A percentile compares a stretch with the other conserved stretches of the same genome.
These are phyloP conservation scores for Penicillium parvum DNA, from an alignment of 495 filamentous ascomycete genomes.

Conservation along the genomic window DNA sequence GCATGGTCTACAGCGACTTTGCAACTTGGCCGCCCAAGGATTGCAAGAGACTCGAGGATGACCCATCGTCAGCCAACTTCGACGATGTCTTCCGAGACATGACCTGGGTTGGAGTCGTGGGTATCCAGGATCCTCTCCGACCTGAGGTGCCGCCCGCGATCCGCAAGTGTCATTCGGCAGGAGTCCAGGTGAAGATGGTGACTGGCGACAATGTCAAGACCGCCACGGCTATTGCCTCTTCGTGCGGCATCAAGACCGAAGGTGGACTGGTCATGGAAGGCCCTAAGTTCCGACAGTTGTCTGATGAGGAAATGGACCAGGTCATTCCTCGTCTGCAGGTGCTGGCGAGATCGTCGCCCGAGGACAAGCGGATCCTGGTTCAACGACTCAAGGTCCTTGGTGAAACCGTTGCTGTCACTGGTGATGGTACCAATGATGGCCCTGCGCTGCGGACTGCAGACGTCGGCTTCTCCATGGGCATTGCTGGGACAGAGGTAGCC, in stretches of 20 bases:
- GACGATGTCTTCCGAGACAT: slow-evolving; percentile 54
- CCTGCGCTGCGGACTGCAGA: slow-evolving; percentile 82
- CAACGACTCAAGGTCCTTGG: slow-evolving; percentile 66
- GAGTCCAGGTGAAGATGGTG: slow-evolving; percentile 86
- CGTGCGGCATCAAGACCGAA: slow-evolving; percentile 79
- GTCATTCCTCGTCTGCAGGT: slow-evolving; percentile 75
- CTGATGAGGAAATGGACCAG: slow-evolving; percentile 63
- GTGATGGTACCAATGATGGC: slow-evolving; percentile 87
- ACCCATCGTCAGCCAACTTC: slow-evolving; percentile 49
- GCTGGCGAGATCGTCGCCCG: slow-evolving; percentile 79
- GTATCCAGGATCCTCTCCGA: slow-evolving; percentile 64
- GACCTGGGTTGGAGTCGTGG: slow-evolving; percentile 59
- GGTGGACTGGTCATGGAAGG: slow-evolving; percentile 78
- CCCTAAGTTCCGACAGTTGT: slow-evolving; percentile 74
- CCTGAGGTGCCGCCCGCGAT: slow-evolving; percentile 76
- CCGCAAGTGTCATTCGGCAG: slow-evolving; percentile 65
- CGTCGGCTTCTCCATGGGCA: slow-evolving; percentile 91
- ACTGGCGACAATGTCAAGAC: slow-evolving; percentile 81
- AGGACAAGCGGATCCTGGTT: slow-evolving; percentile 81
- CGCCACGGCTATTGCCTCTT: slow-evolving; percentile 73
- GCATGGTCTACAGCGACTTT: slow-evolving; percentile 60
- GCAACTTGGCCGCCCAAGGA: slow-evolving; percentile 55
- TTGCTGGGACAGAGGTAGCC: slow-evolving; percentile 86
- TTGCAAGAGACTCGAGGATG: slow-evolving; percentile 43
- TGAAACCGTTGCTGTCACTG: slow-evolving; percentile 82